Percentiles rank a stretch among this genome's conserved stretches.
phyloP scores from a whole-genome alignment of 169 alveolate genomes.

The Theileria parva region DNA sequence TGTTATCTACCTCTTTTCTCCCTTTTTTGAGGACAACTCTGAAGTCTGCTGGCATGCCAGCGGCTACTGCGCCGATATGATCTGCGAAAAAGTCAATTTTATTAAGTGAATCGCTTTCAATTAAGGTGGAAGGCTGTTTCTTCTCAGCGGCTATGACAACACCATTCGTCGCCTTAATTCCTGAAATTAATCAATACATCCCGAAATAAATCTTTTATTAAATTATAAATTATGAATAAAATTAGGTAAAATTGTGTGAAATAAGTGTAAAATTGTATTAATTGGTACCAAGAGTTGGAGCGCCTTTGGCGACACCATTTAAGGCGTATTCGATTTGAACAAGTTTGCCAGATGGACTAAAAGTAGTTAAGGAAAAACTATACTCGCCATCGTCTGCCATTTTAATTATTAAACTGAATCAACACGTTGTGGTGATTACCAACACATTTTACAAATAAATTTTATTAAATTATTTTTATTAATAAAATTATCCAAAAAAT shows the following conservation, averaged over 20 bases:
- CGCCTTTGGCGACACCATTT: slow-evolving; percentile 94
- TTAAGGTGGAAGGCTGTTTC: slow-evolving; percentile 85
- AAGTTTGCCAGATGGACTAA: slow-evolving; percentile 95
- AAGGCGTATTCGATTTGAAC: slow-evolving; percentile 97
- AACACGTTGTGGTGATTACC: too few species aligned
- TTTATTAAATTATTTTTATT: not conserved
- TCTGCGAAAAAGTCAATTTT: slow-evolving; percentile 89
- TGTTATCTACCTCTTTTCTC: slow-evolving; percentile 76
- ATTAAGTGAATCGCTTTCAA: slow-evolving; percentile 90
- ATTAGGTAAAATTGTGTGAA: slow-evolving; percentile 7
- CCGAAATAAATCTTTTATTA: too few species aligned
- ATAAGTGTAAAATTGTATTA: not conserved
- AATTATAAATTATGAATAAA: not conserved
- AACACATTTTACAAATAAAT: not conserved
- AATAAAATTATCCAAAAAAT: not conserved
- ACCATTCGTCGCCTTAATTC: slow-evolving; percentile 94
- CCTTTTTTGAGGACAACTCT: slow-evolving; percentile 88
- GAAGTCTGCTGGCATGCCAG: slow-evolving; percentile 99
- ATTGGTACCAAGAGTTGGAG: slow-evolving; percentile 88
- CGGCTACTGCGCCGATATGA: slow-evolving; percentile 91
- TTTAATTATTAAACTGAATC: not conserved
- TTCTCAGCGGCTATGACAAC: slow-evolving; percentile 95
- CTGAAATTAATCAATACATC: slow-evolving; percentile 39
- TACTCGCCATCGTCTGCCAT: slow-evolving; percentile 87
- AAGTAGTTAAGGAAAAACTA: slow-evolving; percentile 92